Base-by-base conservation (phyloP, 805 yeast species). In the Nakazawaea peltata region DNA sequence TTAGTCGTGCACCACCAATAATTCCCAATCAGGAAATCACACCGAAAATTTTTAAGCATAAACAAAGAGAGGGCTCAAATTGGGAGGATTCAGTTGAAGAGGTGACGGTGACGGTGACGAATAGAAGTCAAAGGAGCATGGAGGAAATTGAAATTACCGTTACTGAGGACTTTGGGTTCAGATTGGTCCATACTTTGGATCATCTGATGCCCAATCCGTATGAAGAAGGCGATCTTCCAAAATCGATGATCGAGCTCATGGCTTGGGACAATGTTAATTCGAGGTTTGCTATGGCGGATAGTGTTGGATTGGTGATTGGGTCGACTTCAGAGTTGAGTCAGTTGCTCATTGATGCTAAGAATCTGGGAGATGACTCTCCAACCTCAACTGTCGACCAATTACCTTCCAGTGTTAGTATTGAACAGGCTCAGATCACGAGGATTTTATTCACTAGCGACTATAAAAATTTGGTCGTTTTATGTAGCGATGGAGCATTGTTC, bases 231-330 rank as follows among this genome's bases (percentile, higher is more conserved):
- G 30, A 25, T 19, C 19, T 17, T 28, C 31, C 5, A 11, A n/a
- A 4, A 14, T 8, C 29, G 7, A 27, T 19, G 10, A 8, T 24
- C 3, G 56, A 55, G 15, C 59, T 67, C 33, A 48, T 70, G 8
- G 56, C 60, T 12, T 61, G 65, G 30, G 59, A 61, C 14, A 56
- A 61, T 32, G 41, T 34, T 1, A 37, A 37, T 7, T 49, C 54
- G 1, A 27, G 59, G 10, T 60, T 56, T 44, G 65, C 63, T 1
- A 67, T 69, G 3, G 59, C 66, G 4, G 61, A 67, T 32, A 50
- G 57, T 4, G 44, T 43, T 4, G 47, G 47, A 26, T 44, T 67
- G 13, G 57, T 59, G 2, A 34, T 65, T 10, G 71, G 68, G 6
- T 40, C 45, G 2, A 44, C 66, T 16, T 50, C 50, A 22, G 43